phyloP scores from a whole-genome alignment of 2,329 filamentous ascomycete species.

The Didymella pomorum region DNA sequence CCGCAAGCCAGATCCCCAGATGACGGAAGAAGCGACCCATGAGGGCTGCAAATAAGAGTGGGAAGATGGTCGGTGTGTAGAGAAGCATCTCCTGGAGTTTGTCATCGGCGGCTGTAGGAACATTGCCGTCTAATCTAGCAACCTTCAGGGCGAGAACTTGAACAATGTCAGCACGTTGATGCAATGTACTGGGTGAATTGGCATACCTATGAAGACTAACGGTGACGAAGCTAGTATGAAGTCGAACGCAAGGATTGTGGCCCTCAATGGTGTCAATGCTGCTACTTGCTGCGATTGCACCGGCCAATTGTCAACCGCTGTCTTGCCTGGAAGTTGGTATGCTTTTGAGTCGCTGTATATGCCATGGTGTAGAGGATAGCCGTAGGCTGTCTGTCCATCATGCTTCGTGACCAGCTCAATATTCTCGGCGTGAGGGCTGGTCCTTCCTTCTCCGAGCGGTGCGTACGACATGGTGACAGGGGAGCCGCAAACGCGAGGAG shows the following conservation, averaged over 20 bases:
- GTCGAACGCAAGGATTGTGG: constrained; percentile 33
- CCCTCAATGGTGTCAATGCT: constrained; percentile 30
- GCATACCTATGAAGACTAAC: constrained; percentile 38
- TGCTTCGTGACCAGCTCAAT: constrained; percentile 9
- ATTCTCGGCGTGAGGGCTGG: background rate
- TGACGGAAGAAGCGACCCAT: constrained; percentile 42
- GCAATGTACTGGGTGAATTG: too few relatives aligned
- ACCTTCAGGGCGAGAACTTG: constrained; percentile 40
- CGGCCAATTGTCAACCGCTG: constrained; percentile 23
- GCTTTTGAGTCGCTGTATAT: constrained; percentile 11
- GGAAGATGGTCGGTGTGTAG: constrained; percentile 41
- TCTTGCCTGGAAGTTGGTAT: background rate
- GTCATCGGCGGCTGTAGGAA: constrained; percentile 25
- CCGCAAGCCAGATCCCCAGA: constrained; percentile 37
- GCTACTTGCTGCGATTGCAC: constrained; percentile 29
- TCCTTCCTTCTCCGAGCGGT: background rate
- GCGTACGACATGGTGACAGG: constrained; percentile 9
- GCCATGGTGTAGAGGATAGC: too few relatives aligned
- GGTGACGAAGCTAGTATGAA: constrained; percentile 35
- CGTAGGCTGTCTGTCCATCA: background rate
- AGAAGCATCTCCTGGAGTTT: constrained; percentile 31
- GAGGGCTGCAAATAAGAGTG: constrained; percentile 41
- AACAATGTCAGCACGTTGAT: too few relatives aligned
- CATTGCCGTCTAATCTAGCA: constrained; percentile 31
- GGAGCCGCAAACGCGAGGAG: too few relatives aligned